Evolutionary conservation across 2,329 filamentous ascomycete genomes (phyloP), one percentile per base, ranked within the genome.

Genomic region (Trichoderma brevicompactum): DNA sequence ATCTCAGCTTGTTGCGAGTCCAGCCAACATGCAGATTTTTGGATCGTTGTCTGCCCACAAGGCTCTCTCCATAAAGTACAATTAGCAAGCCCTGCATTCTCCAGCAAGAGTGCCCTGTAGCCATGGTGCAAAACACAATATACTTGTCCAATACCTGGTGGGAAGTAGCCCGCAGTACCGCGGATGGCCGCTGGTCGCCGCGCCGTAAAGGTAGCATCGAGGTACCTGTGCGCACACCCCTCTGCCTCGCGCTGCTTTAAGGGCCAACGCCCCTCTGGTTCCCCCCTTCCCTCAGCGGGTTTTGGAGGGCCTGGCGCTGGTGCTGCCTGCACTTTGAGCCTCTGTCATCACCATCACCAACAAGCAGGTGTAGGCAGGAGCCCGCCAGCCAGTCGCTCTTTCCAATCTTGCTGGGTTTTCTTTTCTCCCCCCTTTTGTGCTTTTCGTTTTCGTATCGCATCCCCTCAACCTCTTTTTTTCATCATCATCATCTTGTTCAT

Each of bases 321-420:
- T 54, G 59, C 38, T 63, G 60, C 60, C 60, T 63, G 60, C 59
- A 46, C 59, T 62, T 62, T 53, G 59, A 62, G 49, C 49, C 49
- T 63, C 49, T 36, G 43, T n/a, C 56, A 54, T 63, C 60, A 63
- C 49, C 60, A 63, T 53, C 59, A 62, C 59, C 59, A 62, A 62
- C 38, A 41, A 52, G 49, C 59, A 62, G 49, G 60, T 34, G 60
- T 49, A 59, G 52, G 19, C 55, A 48, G 55, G 55, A 59, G 55
- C 19, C 28, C 19, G 55, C 19, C 52, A 41, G 55, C 19, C 52
- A 41, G n/a, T 63, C 60, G 32, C 32, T 59, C 49, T 54, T 63
- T 53, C 60, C 32, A 53, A 48, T 15, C 28, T 13, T 9, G 28
- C 44, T 41, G 56, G 56, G 40, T 40, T 41, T 62, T 43, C 38